Conservation (phyloP, 2,329 filamentous ascomycete genomes). For the Botrytis fragariae region DNA sequence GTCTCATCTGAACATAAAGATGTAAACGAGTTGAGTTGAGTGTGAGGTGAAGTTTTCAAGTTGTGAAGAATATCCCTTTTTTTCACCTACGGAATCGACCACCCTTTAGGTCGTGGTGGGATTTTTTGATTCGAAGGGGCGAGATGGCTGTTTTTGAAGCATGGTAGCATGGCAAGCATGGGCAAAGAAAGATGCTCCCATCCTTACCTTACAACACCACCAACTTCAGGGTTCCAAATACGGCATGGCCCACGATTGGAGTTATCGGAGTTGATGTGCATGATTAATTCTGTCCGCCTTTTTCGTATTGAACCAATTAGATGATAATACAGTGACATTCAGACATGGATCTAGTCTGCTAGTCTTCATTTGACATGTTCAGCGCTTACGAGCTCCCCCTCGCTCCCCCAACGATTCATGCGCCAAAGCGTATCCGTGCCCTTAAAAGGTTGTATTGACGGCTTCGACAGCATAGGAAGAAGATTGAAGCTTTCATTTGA, state of each 20-base stretch:
- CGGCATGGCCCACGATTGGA: conserved; percentile 29
- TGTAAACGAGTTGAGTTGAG: conserved; percentile 21
- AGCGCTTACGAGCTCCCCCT: conserved; percentile 9
- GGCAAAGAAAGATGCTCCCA: not conserved
- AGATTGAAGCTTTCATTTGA: not conserved
- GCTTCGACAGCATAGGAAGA: conserved; percentile 1
- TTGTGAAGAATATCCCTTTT: not conserved
- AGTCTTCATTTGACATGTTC: conserved; percentile 10
- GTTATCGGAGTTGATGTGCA: conserved; percentile 23
- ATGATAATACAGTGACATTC: not conserved
- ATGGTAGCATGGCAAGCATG: not conserved
- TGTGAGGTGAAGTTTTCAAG: conserved; percentile 24
- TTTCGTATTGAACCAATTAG: conserved; percentile 7
- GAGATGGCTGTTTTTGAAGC: conserved; percentile 17
- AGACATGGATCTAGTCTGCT: conserved; percentile 13
- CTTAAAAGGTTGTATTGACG: not conserved
- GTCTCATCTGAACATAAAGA: conserved; percentile 31
- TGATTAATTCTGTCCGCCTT: conserved; percentile 10
- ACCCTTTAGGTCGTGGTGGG: conserved; percentile 16
- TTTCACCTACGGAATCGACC: not conserved
- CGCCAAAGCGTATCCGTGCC: conserved; percentile 8
- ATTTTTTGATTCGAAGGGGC: conserved; percentile 11
- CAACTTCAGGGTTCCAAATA: conserved; percentile 27
- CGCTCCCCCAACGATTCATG: conserved; percentile 1
- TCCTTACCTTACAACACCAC: conserved; percentile 8